These are phyloP conservation scores for Lentithecium fluviatile DNA, from an alignment of 495 filamentous ascomycete species.

Conservation along the genomic window DNA sequence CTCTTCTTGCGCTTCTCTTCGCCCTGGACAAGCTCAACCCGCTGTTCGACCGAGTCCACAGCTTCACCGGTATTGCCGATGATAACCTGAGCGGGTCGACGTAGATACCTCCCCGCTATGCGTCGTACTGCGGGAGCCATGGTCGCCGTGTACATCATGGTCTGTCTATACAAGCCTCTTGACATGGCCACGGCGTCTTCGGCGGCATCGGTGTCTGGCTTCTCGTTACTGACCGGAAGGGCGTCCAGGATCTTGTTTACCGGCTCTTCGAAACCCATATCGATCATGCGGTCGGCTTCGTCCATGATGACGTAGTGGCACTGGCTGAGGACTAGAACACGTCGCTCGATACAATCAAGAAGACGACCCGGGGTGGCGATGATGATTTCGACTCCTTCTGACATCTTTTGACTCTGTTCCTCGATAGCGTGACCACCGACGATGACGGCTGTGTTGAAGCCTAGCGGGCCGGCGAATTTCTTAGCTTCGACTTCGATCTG, in stretches of 20 bases:
- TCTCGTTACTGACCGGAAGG: conserved; percentile 91
- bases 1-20: conserved; percentile 99
- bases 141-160: conserved; percentile 99
- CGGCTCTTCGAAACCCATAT: conserved; percentile 95
- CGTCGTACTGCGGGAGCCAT: conserved; percentile 94
- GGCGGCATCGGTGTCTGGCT: conserved; percentile 92
- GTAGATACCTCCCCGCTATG: conserved; percentile 93
- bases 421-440: conserved; percentile 95
- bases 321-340: conserved; percentile 86
- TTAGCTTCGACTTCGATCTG: conserved; percentile 94
- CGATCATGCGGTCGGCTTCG: conserved; percentile 99
- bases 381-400: conserved; percentile 97
- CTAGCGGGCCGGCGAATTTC: conserved; percentile 88
- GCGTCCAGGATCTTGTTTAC: conserved; percentile 98
- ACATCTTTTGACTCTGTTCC: conserved; percentile 87
- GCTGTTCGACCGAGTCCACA: conserved; percentile 98
- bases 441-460: conserved; percentile 94
- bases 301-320: conserved; percentile 99
- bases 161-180: conserved; percentile 86
- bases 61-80: conserved; percentile 95
- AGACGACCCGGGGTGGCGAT: conserved; percentile 97
- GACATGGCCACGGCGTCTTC: conserved; percentile 85
- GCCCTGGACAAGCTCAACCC: conserved; percentile 85
- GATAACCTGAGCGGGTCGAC: conserved; percentile 88
- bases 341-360: conserved; percentile 93